phyloP scores from a whole-genome alignment of 2,329 filamentous ascomycete species.

The Stemphylium beticola region DNA sequence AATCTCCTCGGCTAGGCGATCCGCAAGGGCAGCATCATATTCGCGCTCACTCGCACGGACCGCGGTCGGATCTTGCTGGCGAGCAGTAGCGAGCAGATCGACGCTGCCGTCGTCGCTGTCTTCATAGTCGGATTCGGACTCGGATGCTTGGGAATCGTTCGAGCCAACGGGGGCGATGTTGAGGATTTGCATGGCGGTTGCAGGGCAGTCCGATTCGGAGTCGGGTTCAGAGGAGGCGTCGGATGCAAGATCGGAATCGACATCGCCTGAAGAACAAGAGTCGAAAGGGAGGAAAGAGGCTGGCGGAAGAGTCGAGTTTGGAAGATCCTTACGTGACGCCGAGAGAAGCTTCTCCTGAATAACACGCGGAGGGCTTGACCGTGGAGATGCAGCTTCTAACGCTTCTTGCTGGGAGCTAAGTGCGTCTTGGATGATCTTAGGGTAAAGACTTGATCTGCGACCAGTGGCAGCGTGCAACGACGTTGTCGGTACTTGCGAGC shows the following conservation, averaged over 20 bases:
- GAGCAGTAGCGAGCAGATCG: constrained; percentile 55
- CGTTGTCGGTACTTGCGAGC: constrained; percentile 28
- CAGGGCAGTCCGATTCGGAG: constrained; percentile 19
- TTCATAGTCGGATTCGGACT: constrained; percentile 29
- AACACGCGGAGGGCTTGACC: constrained; percentile 17
- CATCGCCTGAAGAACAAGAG: constrained; percentile 42
- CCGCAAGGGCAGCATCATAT: constrained; percentile 55
- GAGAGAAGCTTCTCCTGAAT: constrained; percentile 72
- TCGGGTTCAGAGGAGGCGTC: constrained; percentile 43
- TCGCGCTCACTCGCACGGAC: constrained; percentile 53
- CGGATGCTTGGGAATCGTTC: constrained; percentile 9
- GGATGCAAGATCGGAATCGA: constrained; percentile 47
- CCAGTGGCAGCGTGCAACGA: background rate
- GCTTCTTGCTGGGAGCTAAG: constrained; percentile 27
- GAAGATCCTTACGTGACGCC: constrained; percentile 69
- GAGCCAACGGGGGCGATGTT: constrained; percentile 29
- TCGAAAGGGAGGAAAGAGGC: constrained; percentile 53
- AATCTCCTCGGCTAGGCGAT: constrained; percentile 57
- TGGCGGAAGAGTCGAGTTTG: constrained; percentile 53
- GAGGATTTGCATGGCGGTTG: constrained; percentile 36
- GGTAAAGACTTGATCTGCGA: constrained; percentile 27
- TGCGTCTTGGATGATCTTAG: constrained; percentile 43
- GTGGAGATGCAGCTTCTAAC: constrained; percentile 9
- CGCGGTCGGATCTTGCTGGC: constrained; percentile 51
- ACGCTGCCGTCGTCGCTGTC: constrained; percentile 49